Base-by-base conservation (phyloP, 1,284 basidiomycete species). In the Ceratobasidium sp. region DNA sequence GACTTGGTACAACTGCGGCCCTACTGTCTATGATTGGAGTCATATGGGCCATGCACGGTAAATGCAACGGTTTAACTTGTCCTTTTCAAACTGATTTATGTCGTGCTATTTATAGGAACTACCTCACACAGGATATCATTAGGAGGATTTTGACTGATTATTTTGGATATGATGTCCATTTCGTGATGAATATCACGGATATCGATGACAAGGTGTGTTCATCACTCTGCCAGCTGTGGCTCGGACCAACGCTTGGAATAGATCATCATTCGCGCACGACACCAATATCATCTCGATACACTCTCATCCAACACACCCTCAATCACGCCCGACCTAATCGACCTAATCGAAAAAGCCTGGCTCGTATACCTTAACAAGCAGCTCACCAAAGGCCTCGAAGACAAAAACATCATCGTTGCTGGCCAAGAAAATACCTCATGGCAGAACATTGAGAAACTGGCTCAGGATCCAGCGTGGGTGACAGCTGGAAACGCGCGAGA, bases 141-240 rank as follows among this genome's bases (percentile, higher is more conserved):
- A 89, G 98, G 73, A 88, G 98, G 66, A 96, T 99, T 76, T 87
- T 99, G 84, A 88, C 92, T 1, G 96, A 99, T 84, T 99, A 98
- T 84, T 98, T 99, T 84, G 93, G 94, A 57, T 99, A 98, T 82
- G 94, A 99, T 81, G 92, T 99, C 75, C 95, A 98, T 82, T 99
- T 99, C 82, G 97, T 99, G 74, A 98, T 98, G 96, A 99, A 99
- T 84, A 91, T 99, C 80, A 99, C 98, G 4, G 98, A 99, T 83
- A 98, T 99, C 78, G 98, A 99, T 82, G 98, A 99, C 88, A 99
- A 99, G 89, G 97, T 95, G 77, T 79, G 87, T 79, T 57, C 73
- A 73, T 77, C 45, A 27, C 62, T 73, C 17, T 15, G 69, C 44
- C 45, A 73, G 50, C 53, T 66, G 53, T 78, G 50, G 69, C 33